Conservation (phyloP, 768 basidiomycete species). For the Dentipellis fragilis region DNA sequence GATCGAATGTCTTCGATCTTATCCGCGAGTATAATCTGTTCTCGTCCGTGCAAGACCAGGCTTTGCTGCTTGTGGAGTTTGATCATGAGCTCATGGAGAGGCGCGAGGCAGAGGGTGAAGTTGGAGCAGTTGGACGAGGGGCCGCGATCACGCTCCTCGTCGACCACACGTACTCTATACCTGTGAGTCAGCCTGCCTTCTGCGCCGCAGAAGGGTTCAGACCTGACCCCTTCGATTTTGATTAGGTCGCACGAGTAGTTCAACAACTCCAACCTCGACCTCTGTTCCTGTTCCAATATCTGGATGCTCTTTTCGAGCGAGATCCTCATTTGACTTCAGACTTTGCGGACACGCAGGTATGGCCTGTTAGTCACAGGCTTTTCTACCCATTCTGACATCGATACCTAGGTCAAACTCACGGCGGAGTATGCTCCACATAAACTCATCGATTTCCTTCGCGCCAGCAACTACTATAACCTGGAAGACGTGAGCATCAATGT, state of each 20-base stretch:
- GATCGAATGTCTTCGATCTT: slow-evolving; percentile 87
- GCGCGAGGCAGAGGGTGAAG: slow-evolving; percentile 31
- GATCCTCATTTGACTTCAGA: slow-evolving; percentile 72
- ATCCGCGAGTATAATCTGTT: slow-evolving; percentile 92
- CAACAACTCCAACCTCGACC: slow-evolving; percentile 70
- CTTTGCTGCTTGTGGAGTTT: slow-evolving; percentile 85
- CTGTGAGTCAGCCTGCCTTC: slow-evolving; percentile 40
- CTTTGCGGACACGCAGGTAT: slow-evolving; percentile 68
- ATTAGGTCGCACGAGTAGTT: slow-evolving; percentile 81
- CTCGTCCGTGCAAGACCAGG: slow-evolving; percentile 91
- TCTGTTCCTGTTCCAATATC: slow-evolving; percentile 83
- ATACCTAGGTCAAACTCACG: slow-evolving; percentile 63
- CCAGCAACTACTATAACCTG: slow-evolving; percentile 85
- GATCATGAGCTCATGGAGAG: slow-evolving; percentile 77
- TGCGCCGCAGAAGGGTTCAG: not conserved
- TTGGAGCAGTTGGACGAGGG: slow-evolving; percentile 39
- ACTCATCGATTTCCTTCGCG: slow-evolving; percentile 84
- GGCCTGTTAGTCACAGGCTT: slow-evolving; percentile 25
- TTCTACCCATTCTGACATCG: not conserved
- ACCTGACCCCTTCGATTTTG: no score
- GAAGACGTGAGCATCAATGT: slow-evolving; percentile 45
- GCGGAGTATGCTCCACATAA: slow-evolving; percentile 75
- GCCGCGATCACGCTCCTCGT: slow-evolving; percentile 82
- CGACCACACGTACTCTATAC: slow-evolving; percentile 92
- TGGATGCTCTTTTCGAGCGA: slow-evolving; percentile 82